Conservation (phyloP, 495 filamentous ascomycete species). For the Podospora australis region DNA sequence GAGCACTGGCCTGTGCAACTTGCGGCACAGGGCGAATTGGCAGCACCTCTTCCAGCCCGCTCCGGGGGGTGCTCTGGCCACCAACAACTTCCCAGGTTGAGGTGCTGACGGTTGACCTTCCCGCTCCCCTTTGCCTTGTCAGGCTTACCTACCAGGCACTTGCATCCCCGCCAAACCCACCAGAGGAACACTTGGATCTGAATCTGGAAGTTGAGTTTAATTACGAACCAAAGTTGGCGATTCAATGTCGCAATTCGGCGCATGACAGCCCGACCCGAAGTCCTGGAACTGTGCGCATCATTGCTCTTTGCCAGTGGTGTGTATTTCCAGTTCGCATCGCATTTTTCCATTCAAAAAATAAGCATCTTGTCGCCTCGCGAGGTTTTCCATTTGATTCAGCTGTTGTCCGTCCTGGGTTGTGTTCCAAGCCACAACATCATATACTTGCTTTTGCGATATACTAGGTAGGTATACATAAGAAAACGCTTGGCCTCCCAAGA, state of each 20-base stretch:
- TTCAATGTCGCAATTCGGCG: neutral
- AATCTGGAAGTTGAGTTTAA: slow-evolving; percentile 5
- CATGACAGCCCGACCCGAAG: neutral
- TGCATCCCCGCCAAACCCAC: slow-evolving; percentile 5
- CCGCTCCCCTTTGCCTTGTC: neutral
- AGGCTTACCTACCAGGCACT: slow-evolving; percentile 4
- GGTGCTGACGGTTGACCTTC: neutral
- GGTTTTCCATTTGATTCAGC: neutral
- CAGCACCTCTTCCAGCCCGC: no score
- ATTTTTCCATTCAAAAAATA: neutral
- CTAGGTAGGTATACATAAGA: no score
- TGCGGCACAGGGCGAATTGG: slow-evolving; percentile 16
- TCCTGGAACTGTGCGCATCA: neutral
- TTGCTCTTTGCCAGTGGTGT: no score
- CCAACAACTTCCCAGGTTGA: slow-evolving; percentile 2
- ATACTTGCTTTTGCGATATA: slow-evolving; percentile 7
- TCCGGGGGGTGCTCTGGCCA: slow-evolving; percentile 13
- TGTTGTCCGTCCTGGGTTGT: neutral
- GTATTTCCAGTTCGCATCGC: no score
- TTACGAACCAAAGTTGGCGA: neutral
- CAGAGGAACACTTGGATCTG: neutral
- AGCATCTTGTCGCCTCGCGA: neutral
- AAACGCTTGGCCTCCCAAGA: neutral
- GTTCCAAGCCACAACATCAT: slow-evolving; percentile 13
- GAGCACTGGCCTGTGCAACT: slow-evolving; percentile 23